These are phyloP conservation scores for Biscutella laevigata DNA, from an alignment of 441 rosid species.

Conservation along the genomic window DNA sequence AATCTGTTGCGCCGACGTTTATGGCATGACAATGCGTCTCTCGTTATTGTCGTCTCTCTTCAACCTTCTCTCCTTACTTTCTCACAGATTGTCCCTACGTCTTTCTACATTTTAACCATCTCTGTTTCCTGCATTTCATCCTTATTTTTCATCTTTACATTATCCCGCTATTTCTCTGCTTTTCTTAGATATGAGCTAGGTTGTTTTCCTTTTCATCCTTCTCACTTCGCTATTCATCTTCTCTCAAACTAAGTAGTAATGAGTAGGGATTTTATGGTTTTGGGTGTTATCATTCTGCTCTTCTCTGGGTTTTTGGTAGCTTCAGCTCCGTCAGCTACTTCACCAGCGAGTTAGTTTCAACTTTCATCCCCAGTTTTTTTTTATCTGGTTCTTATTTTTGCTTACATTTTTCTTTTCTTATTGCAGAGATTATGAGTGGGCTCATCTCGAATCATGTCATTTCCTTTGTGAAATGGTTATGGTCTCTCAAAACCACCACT, in stretches of 20 bases:
- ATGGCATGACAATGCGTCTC: constrained; percentile 18
- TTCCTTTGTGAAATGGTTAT: constrained; percentile 59
- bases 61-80: constrained; percentile 14
- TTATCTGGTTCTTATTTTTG: constrained; percentile 10
- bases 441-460: constrained; percentile 57
- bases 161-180: constrained; percentile 5
- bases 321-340: constrained; percentile 47
- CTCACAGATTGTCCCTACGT: constrained; percentile 7
- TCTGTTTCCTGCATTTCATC: neutral
- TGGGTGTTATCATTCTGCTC: constrained; percentile 36
- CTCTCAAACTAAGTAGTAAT: constrained; percentile 19
- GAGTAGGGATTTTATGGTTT: constrained; percentile 37
- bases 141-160: constrained; percentile 5
- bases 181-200: constrained; percentile 29
- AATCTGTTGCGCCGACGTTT: constrained; percentile 22
- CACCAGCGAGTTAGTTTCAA: constrained; percentile 73
- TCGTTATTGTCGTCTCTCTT: neutral
- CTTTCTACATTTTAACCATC: constrained; percentile 9
- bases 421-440: constrained; percentile 73
- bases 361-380: constrained; percentile 3
- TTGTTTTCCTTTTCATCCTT: constrained; percentile 14
- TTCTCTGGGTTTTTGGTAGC: constrained; percentile 42
- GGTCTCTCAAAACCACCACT: constrained; percentile 71
- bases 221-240: constrained; percentile 2
- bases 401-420: neutral